These are phyloP conservation scores for Metschnikowia amazonensis DNA, from an alignment of 805 yeast species.

Conservation along the genomic window DNA sequence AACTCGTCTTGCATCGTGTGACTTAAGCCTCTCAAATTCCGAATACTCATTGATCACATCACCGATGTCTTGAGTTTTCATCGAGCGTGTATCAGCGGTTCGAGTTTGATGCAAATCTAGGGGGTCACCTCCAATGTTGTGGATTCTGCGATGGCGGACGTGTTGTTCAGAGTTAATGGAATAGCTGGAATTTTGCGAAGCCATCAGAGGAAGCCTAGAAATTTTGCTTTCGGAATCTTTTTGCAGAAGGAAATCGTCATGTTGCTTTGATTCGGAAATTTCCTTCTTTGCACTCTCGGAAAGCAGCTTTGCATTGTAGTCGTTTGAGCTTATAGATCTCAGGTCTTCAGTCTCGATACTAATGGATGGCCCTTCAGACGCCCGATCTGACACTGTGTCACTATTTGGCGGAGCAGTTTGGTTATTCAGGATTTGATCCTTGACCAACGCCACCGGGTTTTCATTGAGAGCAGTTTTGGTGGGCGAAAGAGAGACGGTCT, in stretches of 20 bases:
- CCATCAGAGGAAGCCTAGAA: constrained; percentile 7
- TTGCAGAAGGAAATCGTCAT: constrained; percentile 20
- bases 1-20: constrained; percentile 14
- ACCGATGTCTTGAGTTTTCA: constrained; percentile 31
- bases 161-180: constrained; percentile 1
- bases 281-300: constrained; percentile 1
- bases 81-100: constrained; percentile 23
- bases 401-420: not conserved
- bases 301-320: not conserved
- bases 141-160: constrained; percentile 3
- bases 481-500: not conserved
- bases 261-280: constrained; percentile 15
- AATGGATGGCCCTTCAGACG: no score
- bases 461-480: not conserved
- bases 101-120: constrained; percentile 13
- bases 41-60: constrained; percentile 46
- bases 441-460: not conserved
- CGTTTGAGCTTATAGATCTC: constrained; percentile 3
- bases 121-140: constrained; percentile 3
- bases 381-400: not conserved
- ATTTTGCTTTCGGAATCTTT: constrained; percentile 9
- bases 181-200: not conserved
- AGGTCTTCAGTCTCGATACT: constrained; percentile 1
- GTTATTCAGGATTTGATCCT: not conserved
- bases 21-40: constrained; percentile 36